Conservation (phyloP, 1,284 basidiomycete genomes). For the Wallemia mellicola region DNA sequence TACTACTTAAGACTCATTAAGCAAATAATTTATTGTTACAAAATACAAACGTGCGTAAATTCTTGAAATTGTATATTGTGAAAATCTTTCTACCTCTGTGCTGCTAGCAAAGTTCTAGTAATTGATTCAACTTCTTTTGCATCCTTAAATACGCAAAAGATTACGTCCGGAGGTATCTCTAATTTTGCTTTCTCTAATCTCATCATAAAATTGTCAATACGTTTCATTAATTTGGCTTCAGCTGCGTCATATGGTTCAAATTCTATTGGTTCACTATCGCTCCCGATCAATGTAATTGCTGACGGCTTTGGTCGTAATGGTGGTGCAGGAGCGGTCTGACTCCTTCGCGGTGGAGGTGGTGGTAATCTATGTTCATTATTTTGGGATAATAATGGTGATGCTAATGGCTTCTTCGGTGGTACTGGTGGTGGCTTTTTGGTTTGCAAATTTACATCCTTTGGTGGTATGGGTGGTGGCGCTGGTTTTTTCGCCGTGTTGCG, state of each 20-base stretch:
- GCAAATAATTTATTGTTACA: neutral
- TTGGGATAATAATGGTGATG: neutral
- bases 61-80: neutral
- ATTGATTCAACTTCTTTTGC: constrained; percentile 20
- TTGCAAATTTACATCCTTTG: neutral
- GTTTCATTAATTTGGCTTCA: constrained; percentile 19
- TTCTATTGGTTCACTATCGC: constrained; percentile 16
- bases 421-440: neutral
- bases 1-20: no score
- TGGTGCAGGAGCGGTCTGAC: constrained; percentile 2
- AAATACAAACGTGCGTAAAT: neutral
- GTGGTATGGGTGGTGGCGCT: neutral
- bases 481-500: neutral
- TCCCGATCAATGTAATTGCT: constrained; percentile 2
- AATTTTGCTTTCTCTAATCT: constrained; percentile 29
- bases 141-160: constrained; percentile 30
- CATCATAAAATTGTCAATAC: constrained; percentile 25
- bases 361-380: neutral
- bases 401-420: neutral
- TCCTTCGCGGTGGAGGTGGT: constrained; percentile 1
- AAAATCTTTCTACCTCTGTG: neutral
- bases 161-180: constrained; percentile 24
- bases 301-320: constrained; percentile 1
- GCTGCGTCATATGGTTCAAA: neutral
- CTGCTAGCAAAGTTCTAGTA: neutral